Percentiles rank a stretch among this genome's conserved stretches.
Conservation (phyloP, 495 filamentous ascomycete species). For the Lophiostoma macrostomum region DNA sequence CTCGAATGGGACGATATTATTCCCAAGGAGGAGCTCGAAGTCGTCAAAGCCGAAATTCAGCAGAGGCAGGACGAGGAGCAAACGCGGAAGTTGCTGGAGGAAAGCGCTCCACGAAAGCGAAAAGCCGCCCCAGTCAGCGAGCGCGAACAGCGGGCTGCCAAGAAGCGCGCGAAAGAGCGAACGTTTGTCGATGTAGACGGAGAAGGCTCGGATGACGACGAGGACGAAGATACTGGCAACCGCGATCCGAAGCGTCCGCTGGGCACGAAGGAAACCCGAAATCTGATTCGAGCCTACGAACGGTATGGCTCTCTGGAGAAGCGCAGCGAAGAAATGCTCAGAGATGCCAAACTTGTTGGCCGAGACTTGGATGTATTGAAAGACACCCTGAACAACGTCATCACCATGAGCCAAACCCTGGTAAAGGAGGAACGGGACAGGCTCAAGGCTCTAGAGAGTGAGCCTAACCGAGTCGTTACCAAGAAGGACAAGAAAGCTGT, state of each 20-base stretch:
- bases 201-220: conserved; percentile 54
- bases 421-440: conserved; percentile 65
- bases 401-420: conserved; percentile 63
- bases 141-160: conserved; percentile 83
- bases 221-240: too few relatives aligned
- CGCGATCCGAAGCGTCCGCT: conserved; percentile 82
- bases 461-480: conserved; percentile 68
- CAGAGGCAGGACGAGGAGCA: conserved; percentile 78
- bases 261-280: conserved; percentile 84
- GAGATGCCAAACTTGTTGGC: conserved; percentile 75
- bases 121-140: conserved; percentile 64
- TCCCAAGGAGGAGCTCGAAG: conserved; percentile 83
- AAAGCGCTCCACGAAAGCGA: conserved; percentile 82
- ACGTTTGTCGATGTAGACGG: conserved; percentile 52
- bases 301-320: conserved; percentile 86
- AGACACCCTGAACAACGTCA: conserved; percentile 67
- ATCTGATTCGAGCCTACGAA: conserved; percentile 81
- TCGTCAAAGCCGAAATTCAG: conserved; percentile 84
- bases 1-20: conserved; percentile 98
- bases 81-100: conserved; percentile 75
- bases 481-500: conserved; percentile 98
- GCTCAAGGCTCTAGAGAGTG: conserved; percentile 60
- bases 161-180: conserved; percentile 82
- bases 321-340: conserved; percentile 77
- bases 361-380: conserved; percentile 76